These are phyloP conservation scores for Russula vinacea DNA, from an alignment of 768 basidiomycete species.

Conservation along the genomic window DNA sequence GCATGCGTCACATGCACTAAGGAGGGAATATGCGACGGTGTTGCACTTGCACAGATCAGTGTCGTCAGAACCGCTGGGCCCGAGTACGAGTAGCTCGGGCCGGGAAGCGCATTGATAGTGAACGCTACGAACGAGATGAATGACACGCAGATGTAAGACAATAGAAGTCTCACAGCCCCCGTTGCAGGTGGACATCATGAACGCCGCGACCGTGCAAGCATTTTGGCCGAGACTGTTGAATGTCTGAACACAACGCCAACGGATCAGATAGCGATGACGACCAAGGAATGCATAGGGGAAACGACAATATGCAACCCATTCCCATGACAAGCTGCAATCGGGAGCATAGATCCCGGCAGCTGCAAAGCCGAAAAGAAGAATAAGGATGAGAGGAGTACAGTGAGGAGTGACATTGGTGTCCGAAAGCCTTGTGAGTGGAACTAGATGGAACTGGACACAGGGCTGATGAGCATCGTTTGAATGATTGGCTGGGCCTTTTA, in stretches of 20 bases:
- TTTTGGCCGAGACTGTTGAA: constrained; percentile 20
- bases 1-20: constrained; percentile 22
- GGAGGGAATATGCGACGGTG: constrained; percentile 9
- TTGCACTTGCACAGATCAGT: constrained; percentile 16
- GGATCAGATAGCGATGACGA: background rate
- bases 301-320: constrained; percentile 8
- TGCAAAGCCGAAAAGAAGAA: no score
- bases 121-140: constrained; percentile 6
- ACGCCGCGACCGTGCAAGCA: constrained; percentile 12
- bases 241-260: background rate
- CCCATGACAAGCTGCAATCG: no score
- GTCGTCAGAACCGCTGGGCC: background rate
- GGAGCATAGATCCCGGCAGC: no score
- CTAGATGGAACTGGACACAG: no score
- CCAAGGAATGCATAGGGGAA: background rate
- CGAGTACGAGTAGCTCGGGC: background rate
- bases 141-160: background rate
- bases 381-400: no score
- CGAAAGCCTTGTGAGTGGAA: no score
- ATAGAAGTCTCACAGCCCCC: constrained; percentile 11
- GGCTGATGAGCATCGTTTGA: no score
- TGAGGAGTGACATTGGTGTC: no score
- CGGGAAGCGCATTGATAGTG: background rate
- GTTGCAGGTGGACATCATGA: constrained; percentile 10
- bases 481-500: no score